These are phyloP conservation scores for Martensiomyces pterosporus DNA, from an alignment of 192 early-diverging fungal species.

Conservation along the genomic window DNA sequence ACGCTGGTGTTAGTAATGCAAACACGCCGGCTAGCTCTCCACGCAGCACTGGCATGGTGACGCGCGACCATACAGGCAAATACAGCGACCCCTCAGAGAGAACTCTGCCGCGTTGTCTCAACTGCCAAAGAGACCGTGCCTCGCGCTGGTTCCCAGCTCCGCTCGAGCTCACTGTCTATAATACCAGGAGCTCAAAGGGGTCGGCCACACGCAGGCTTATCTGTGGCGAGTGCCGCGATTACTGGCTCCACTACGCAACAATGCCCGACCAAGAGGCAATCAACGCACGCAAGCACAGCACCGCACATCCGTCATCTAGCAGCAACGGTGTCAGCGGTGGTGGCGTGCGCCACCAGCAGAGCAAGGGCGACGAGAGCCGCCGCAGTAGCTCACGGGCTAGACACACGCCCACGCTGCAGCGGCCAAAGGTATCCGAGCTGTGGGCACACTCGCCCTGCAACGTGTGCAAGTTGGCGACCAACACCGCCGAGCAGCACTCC, in stretches of 20 bases:
- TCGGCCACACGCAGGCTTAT: conserved; percentile 24
- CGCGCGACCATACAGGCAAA: conserved; percentile 12
- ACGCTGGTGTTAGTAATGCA: conserved; percentile 21
- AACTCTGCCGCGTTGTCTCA: conserved; percentile 17
- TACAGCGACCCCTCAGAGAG: neutral
- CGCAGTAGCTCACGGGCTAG: neutral
- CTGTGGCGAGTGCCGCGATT: conserved; percentile 35
- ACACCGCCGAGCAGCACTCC: conserved; percentile 3
- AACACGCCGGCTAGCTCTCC: conserved; percentile 39
- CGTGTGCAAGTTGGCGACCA: conserved; percentile 27
- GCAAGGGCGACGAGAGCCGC: neutral
- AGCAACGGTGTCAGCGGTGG: neutral
- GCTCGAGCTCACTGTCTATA: conserved; percentile 18
- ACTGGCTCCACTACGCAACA: conserved; percentile 38
- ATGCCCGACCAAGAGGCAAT: conserved; percentile 43
- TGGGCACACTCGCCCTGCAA: conserved; percentile 35
- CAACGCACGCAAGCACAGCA: conserved; percentile 14
- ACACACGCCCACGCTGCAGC: conserved; percentile 2
- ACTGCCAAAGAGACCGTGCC: conserved; percentile 29
- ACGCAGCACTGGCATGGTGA: conserved; percentile 6
- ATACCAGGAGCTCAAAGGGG: conserved; percentile 29
- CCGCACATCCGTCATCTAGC: neutral
- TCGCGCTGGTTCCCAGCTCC: conserved; percentile 35
- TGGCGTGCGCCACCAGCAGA: neutral
- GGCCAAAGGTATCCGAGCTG: conserved; percentile 11